Percentiles rank a stretch among this genome's conserved stretches.
These are phyloP conservation scores for carrot (Daucus carota) DNA, from an alignment of 129 eudicot species.

Conservation along the genomic window DNA sequence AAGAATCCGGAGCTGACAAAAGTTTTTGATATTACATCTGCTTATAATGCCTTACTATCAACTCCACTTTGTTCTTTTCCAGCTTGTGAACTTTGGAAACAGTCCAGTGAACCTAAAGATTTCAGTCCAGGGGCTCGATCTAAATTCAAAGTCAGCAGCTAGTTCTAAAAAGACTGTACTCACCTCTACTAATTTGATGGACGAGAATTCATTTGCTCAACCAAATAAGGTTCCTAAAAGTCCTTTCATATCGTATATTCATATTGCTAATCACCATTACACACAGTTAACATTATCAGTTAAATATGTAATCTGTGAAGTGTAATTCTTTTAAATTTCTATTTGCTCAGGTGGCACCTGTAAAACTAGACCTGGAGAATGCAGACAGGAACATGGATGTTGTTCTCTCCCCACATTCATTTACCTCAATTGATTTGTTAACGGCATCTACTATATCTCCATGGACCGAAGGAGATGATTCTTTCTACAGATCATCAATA, in stretches of 20 bases:
- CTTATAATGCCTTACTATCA: neutral
- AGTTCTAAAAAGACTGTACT: conserved; percentile 47
- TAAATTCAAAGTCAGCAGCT: conserved; percentile 19
- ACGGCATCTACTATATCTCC: neutral
- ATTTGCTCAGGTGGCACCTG: conserved; percentile 24
- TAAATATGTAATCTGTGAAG: neutral
- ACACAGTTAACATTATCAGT: no score
- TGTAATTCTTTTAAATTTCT: neutral
- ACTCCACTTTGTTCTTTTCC: conserved; percentile 13
- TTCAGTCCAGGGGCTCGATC: conserved; percentile 40
- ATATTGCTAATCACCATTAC: no score
- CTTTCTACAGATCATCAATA: neutral
- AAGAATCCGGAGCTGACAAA: neutral
- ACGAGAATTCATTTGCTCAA: conserved; percentile 64
- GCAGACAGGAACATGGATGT: conserved; percentile 4
- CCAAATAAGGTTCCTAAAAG: conserved; percentile 53
- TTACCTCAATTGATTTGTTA: conserved; percentile 9
- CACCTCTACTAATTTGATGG: conserved; percentile 49
- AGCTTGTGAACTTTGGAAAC: conserved; percentile 74
- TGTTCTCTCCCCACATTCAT: conserved; percentile 1
- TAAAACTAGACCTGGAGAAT: neutral
- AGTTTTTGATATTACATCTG: neutral
- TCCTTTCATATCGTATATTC: neutral
- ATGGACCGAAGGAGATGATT: neutral
- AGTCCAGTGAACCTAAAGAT: conserved; percentile 45